Conservation (phyloP, 352 stramenopile species). For the Phytopythium litorale region DNA sequence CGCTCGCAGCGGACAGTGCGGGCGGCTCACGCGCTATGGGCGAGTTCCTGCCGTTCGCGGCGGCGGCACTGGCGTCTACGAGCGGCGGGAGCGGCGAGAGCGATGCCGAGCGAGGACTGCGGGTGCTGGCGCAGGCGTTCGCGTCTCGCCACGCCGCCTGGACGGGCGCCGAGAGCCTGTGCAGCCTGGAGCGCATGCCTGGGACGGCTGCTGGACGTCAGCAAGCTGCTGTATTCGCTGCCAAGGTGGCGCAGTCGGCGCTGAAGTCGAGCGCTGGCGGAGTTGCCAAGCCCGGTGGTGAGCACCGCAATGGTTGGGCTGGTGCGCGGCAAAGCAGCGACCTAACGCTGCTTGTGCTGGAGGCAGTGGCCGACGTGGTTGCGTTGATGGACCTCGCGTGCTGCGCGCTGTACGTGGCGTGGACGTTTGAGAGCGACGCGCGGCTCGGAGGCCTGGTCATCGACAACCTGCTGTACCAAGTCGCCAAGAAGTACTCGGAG, state of each 20-base stretch:
- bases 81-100: not conserved
- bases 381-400: conserved; percentile 49
- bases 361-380: conserved; percentile 21
- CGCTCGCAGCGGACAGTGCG: conserved; percentile 17
- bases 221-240: conserved; percentile 36
- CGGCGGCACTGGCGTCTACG: conserved; percentile 1
- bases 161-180: not conserved
- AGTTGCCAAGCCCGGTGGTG: conserved; percentile 8
- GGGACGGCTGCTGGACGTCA: conserved; percentile 10
- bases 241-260: conserved; percentile 57
- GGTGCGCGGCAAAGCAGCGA: not conserved
- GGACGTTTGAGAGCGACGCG: conserved; percentile 34
- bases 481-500: conserved; percentile 68
- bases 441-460: conserved; percentile 56
- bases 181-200: not conserved
- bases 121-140: conserved; percentile 20
- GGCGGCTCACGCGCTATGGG: conserved; percentile 12
- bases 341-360: not conserved
- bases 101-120: conserved; percentile 4
- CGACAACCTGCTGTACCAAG: conserved; percentile 80
- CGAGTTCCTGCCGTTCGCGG: conserved; percentile 18
- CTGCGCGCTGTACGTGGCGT: conserved; percentile 49
- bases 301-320: conserved; percentile 5
- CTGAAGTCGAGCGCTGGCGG: conserved; percentile 50
- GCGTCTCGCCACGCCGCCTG: conserved; percentile 15